Evolutionary conservation across 805 yeast genomes (phyloP).

Genomic region (Hanseniaspora lindneri): DNA sequence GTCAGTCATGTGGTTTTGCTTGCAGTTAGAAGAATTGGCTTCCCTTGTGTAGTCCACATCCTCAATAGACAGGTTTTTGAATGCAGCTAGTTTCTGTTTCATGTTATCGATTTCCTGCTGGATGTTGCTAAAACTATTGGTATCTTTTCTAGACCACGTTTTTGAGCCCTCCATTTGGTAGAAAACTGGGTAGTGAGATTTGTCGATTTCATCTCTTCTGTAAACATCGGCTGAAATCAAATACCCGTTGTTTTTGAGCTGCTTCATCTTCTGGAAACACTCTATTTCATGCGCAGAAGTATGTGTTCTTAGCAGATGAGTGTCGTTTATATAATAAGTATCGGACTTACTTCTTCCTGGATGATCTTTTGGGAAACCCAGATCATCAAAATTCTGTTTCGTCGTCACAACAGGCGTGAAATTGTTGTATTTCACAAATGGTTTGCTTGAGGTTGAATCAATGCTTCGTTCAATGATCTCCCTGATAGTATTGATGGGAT

Average conservation of each 20-base stretch:
- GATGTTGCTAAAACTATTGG: slow-evolving; percentile 29
- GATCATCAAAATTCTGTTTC: slow-evolving; percentile 76
- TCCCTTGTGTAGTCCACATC: slow-evolving; percentile 40
- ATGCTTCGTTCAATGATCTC: slow-evolving; percentile 60
- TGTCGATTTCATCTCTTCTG: slow-evolving; percentile 87
- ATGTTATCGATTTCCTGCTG: slow-evolving; percentile 49
- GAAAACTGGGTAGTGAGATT: slow-evolving; percentile 93
- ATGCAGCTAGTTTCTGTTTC: slow-evolving; percentile 35
- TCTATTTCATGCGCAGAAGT: slow-evolving; percentile 94
- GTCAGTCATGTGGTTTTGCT: slow-evolving; percentile 63
- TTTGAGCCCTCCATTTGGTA: slow-evolving; percentile 97
- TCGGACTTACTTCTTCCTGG: slow-evolving; percentile 89
- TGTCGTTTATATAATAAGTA: slow-evolving; percentile 76
- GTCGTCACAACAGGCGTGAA: slow-evolving; percentile 76
- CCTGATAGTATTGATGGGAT: slow-evolving; percentile 82
- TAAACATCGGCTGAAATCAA: slow-evolving; percentile 92
- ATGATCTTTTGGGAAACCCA: slow-evolving; percentile 84
- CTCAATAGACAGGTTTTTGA: slow-evolving; percentile 57
- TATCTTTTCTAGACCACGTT: slow-evolving; percentile 49
- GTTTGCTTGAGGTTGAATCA: slow-evolving; percentile 47
- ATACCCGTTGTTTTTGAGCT: slow-evolving; percentile 54
- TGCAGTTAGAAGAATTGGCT: slow-evolving; percentile 47
- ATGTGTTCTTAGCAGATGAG: slow-evolving; percentile 71
- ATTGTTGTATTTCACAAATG: slow-evolving; percentile 51
- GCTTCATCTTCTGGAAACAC: slow-evolving; percentile 50